phyloP scores from a whole-genome alignment of 108 stramenopile genomes.

The Cyclotella distinguenda region DNA sequence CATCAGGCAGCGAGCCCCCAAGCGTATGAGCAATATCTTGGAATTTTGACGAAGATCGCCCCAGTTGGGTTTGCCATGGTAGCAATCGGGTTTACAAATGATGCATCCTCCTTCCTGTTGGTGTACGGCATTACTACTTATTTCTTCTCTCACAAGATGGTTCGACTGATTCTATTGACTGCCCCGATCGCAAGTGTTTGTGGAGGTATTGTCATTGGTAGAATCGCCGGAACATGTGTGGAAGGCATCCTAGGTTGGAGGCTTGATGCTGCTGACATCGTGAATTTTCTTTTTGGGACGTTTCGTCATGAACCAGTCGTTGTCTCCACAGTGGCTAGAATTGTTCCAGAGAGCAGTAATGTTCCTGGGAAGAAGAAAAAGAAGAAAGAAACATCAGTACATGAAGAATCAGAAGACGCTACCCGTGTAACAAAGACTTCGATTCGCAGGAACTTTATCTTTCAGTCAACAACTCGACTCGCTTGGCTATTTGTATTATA shows the following conservation, averaged over 20 bases:
- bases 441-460: slow-evolving; percentile 11
- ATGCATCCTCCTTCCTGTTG: slow-evolving; percentile 86
- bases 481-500: slow-evolving; percentile 32
- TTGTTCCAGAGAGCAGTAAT: neutral
- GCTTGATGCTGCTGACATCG: slow-evolving; percentile 27
- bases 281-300: neutral
- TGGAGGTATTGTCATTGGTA: slow-evolving; percentile 84
- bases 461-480: slow-evolving; percentile 3
- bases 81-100: slow-evolving; percentile 59
- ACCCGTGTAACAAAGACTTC: too few species aligned
- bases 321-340: neutral
- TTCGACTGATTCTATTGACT: slow-evolving; percentile 93
- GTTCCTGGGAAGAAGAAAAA: slow-evolving; percentile 34
- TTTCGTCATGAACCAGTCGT: neutral
- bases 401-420: too few species aligned
- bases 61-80: slow-evolving; percentile 92
- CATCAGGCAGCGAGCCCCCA: slow-evolving; percentile 93
- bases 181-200: slow-evolving; percentile 93
- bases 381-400: slow-evolving; percentile 9
- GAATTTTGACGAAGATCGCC: slow-evolving; percentile 66
- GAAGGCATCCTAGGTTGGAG: slow-evolving; percentile 42
- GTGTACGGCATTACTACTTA: slow-evolving; percentile 92
- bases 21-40: slow-evolving; percentile 93
- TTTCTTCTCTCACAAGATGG: slow-evolving; percentile 97
- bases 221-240: slow-evolving; percentile 51